A percentile compares a stretch with the other conserved stretches of the same genome.
These are phyloP conservation scores for Colletotrichum ledebouriae DNA, from an alignment of 2,329 filamentous ascomycete species.

Conservation along the genomic window DNA sequence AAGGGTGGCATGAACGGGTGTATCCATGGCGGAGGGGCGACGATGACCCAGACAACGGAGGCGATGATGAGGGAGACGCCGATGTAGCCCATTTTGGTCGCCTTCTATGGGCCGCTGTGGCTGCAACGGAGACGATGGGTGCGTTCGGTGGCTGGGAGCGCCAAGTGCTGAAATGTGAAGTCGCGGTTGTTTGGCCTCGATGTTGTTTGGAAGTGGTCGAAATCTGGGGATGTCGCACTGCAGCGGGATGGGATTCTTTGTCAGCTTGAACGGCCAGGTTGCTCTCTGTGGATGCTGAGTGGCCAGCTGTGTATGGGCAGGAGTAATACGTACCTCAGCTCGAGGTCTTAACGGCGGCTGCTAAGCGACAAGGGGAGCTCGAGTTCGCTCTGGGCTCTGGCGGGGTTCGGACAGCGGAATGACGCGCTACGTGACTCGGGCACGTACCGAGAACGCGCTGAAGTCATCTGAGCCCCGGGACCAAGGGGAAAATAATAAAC, in stretches of 20 bases:
- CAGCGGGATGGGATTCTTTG: neutral
- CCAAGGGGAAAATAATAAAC: constrained; percentile 17
- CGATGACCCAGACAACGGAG: constrained; percentile 69
- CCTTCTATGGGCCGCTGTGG: neutral
- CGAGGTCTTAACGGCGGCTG: constrained; percentile 8
- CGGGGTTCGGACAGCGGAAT: constrained; percentile 35
- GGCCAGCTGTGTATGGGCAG: neutral
- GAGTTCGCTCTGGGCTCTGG: constrained; percentile 34
- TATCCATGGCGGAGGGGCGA: constrained; percentile 66
- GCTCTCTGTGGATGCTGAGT: constrained; percentile 11
- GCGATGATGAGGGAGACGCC: constrained; percentile 74
- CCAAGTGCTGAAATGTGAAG: neutral
- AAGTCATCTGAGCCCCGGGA: constrained; percentile 20
- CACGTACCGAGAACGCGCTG: constrained; percentile 31
- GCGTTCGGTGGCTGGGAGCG: neutral
- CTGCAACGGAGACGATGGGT: neutral
- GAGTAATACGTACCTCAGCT: neutral
- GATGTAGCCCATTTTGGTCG: constrained; percentile 62
- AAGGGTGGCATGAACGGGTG: constrained; percentile 59
- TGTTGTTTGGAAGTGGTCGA: neutral
- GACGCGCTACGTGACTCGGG: constrained; percentile 18
- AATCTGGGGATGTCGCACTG: constrained; percentile 18
- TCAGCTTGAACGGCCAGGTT: constrained; percentile 16
- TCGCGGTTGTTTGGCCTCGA: neutral
- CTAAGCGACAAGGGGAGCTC: constrained; percentile 21